Percentiles rank a stretch among this genome's conserved stretches.
phyloP scores from a whole-genome alignment of 208 protist genomes.

The Trypanosoma caninum region DNA sequence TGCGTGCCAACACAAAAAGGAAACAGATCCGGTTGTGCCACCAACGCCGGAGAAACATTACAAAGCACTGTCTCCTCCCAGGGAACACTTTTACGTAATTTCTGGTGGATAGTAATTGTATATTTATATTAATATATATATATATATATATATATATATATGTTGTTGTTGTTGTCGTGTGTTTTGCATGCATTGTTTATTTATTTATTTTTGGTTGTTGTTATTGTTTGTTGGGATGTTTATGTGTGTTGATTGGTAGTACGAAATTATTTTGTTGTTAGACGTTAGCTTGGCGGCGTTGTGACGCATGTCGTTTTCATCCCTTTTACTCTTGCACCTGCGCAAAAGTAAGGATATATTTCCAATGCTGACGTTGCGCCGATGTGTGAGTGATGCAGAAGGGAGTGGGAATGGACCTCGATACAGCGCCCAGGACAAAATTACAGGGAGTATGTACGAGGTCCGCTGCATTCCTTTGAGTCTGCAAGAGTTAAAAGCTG shows the following conservation, averaged over 20 bases:
- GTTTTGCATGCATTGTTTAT: neutral
- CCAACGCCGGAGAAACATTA: constrained; percentile 46
- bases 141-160: neutral
- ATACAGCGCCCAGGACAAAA: constrained; percentile 70
- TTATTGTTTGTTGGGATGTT: no score
- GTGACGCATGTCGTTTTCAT: constrained; percentile 8
- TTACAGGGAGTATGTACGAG: constrained; percentile 67
- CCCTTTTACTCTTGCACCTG: constrained; percentile 7
- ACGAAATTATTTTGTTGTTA: neutral
- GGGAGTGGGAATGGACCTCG: constrained; percentile 76
- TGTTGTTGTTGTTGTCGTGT: neutral
- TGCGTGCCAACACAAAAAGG: constrained; percentile 39
- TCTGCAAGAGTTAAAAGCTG: neutral
- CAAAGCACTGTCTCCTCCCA: constrained; percentile 43
- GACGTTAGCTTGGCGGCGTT: neutral
- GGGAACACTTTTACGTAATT: constrained; percentile 59
- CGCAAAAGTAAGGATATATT: constrained; percentile 35
- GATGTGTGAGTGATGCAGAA: constrained; percentile 67
- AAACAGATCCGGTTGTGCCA: constrained; percentile 38
- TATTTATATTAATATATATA: neutral
- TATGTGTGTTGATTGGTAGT: neutral
- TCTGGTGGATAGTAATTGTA: constrained; percentile 44
- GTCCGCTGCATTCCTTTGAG: constrained; percentile 38
- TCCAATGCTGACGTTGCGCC: constrained; percentile 57
- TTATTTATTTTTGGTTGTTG: constrained; percentile 15